Evolutionary conservation across 331 rosid genomes (phyloP), one percentile per base, ranked within the genome.

Genomic region (Malus hybrid): DNA sequence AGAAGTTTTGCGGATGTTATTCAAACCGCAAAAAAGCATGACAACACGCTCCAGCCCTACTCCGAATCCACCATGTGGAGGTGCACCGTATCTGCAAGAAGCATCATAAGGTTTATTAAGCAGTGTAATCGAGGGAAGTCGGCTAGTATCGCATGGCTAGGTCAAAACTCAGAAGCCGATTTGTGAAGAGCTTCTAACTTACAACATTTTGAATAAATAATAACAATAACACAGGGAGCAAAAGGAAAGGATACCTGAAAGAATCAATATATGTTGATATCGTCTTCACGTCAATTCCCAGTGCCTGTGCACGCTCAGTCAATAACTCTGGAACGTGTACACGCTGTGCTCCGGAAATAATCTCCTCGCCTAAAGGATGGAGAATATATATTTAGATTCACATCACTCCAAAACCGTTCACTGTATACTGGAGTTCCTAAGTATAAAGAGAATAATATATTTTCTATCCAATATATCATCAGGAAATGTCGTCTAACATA

Each of bases 311-410:
- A 59, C 97, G 96, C 60, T 92, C 78, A 18, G 85, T 83, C 80
- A 95, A 75, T 39, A 92, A 75, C 32, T 92, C 97, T 14, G 96
- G 89, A 20, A 79, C 85, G 32, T 95, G 97, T n/a, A 95, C 34
- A 85, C 97, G 99, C 81, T 95, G 97, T 19, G 89, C 97, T 57
- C 99, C 99, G 1, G 99, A 95, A 82, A 95, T 95, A 7, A 95
- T 95, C 79, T 95, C 97, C 88, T 95, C 99, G 31, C 99, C 99
- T 92, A 48, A 42, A 27, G 50, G 67, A 75, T 50, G 31, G 66
- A 36, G 12, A 65, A 75, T 12, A 32, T n/a, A 33, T 15, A 10
- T 32, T 52, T 18, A 36, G 54, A 18, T 46, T 31, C 13, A 8
- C 0, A 3, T 59, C 22, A 16, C 59, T 52, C 20, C n/a, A 9